A percentile compares a stretch with the other conserved stretches of the same genome.
phyloP scores from a whole-genome alignment of 2,329 filamentous ascomycete genomes.

The Fusarium nelsonii region DNA sequence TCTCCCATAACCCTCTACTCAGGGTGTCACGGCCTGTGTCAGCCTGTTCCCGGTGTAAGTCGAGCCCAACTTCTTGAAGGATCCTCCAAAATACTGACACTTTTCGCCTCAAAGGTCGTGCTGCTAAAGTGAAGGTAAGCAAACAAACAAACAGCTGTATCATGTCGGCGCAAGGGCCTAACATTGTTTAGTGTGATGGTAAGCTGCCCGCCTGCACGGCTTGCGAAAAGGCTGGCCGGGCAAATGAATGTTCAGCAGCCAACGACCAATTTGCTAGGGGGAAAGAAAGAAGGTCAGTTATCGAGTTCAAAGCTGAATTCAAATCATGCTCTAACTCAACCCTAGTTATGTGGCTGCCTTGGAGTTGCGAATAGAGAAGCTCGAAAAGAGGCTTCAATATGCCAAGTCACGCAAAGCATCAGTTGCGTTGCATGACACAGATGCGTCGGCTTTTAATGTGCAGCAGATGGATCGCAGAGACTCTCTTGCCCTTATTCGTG shows the following conservation, averaged over 20 bases:
- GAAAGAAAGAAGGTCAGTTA: slow-evolving; percentile 83
- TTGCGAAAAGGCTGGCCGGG: slow-evolving; percentile 90
- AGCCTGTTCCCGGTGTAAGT: slow-evolving; percentile 80
- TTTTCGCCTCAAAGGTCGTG: slow-evolving; percentile 64
- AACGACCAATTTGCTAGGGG: slow-evolving; percentile 96
- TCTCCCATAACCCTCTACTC: slow-evolving; percentile 70
- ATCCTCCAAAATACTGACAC: slow-evolving; percentile 6
- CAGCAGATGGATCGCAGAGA: slow-evolving; percentile 70
- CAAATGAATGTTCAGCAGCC: slow-evolving; percentile 89
- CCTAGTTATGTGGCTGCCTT: slow-evolving; percentile 89
- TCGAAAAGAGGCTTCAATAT: slow-evolving; percentile 81
- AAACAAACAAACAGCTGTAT: background rate
- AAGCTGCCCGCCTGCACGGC: slow-evolving; percentile 95
- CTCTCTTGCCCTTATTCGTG: slow-evolving; percentile 71
- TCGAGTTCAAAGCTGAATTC: background rate
- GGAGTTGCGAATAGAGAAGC: slow-evolving; percentile 89
- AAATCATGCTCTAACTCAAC: slow-evolving; percentile 18
- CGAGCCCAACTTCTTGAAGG: background rate
- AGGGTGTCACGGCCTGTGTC: slow-evolving; percentile 84
- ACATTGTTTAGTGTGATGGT: slow-evolving; percentile 80
- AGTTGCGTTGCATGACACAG: slow-evolving; percentile 73
- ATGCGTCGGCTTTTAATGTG: slow-evolving; percentile 49
- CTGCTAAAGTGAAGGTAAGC: slow-evolving; percentile 88
- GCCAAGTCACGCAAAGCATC: slow-evolving; percentile 78
- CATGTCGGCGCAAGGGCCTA: slow-evolving; percentile 5